Conservation (phyloP, 768 basidiomycete species). For the Lentinula lateritia region DNA sequence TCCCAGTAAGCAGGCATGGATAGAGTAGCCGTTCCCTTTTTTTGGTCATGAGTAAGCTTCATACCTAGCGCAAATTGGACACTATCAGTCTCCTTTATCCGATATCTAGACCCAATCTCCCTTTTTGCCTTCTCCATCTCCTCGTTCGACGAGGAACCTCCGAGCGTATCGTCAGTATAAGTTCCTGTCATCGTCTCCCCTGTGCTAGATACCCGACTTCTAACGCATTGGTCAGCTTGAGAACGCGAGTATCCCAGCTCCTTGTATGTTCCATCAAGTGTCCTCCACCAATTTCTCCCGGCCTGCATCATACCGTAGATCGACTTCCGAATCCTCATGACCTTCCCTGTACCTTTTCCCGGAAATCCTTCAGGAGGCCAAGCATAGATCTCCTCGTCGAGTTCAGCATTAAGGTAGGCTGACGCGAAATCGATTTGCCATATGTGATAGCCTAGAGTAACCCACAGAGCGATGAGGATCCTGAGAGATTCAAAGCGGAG, state of each 20-base stretch:
- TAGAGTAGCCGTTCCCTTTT: neutral
- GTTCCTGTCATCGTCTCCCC: constrained; percentile 6
- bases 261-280: neutral
- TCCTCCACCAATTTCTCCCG: constrained; percentile 3
- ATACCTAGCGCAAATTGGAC: constrained; percentile 7
- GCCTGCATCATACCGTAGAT: constrained; percentile 1
- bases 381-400: neutral
- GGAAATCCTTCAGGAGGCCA: too few species aligned
- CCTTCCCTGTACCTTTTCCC: neutral
- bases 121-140: constrained; percentile 1
- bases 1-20: constrained; percentile 9
- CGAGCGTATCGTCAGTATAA: constrained; percentile 2
- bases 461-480: constrained; percentile 12
- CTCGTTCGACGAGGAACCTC: constrained; percentile 5
- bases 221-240: constrained; percentile 1
- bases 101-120: neutral
- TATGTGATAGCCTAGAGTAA: neutral
- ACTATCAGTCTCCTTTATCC: constrained; percentile 3
- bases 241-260: neutral
- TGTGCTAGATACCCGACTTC: neutral
- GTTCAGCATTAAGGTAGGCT: neutral
- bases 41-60: constrained; percentile 2
- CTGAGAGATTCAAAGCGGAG: constrained; percentile 14
- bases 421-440: constrained; percentile 5
- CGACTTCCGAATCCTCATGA: neutral